phyloP scores from a whole-genome alignment of 1,284 basidiomycete species.

The Marasmius oreades region DNA sequence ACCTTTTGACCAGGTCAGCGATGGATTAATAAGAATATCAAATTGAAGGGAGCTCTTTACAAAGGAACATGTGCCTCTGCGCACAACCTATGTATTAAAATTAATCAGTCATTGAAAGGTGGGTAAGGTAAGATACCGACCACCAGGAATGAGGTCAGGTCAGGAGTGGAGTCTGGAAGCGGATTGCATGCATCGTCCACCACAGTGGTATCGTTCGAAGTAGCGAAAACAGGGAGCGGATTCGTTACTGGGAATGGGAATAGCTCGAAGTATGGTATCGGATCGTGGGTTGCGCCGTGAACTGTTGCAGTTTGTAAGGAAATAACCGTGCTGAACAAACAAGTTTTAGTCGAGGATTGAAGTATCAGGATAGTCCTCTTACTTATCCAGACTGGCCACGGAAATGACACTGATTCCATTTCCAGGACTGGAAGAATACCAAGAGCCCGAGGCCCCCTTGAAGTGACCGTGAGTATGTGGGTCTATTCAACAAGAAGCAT shows the following conservation, averaged over 20 bases:
- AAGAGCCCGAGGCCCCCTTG: conserved; percentile 32
- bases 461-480: background rate
- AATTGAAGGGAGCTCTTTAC: background rate
- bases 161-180: conserved; percentile 41
- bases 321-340: conserved; percentile 28
- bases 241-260: conserved; percentile 34
- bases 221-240: conserved; percentile 38
- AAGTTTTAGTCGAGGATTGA: background rate
- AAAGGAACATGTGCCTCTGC: conserved; percentile 12
- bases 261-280: conserved; percentile 37
- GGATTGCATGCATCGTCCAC: conserved; percentile 46
- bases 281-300: conserved; percentile 34
- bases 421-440: conserved; percentile 37
- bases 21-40: background rate
- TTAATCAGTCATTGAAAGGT: no score
- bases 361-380: background rate
- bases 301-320: conserved; percentile 38
- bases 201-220: conserved; percentile 39
- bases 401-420: conserved; percentile 38
- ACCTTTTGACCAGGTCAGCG: conserved; percentile 22
- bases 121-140: background rate
- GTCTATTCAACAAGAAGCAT: background rate
- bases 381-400: conserved; percentile 39
- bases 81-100: conserved; percentile 22
- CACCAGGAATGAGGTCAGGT: conserved; percentile 39